Evolutionary conservation across 257 asterid genomes (phyloP).

Genomic region (Capsicum pubescens): DNA sequence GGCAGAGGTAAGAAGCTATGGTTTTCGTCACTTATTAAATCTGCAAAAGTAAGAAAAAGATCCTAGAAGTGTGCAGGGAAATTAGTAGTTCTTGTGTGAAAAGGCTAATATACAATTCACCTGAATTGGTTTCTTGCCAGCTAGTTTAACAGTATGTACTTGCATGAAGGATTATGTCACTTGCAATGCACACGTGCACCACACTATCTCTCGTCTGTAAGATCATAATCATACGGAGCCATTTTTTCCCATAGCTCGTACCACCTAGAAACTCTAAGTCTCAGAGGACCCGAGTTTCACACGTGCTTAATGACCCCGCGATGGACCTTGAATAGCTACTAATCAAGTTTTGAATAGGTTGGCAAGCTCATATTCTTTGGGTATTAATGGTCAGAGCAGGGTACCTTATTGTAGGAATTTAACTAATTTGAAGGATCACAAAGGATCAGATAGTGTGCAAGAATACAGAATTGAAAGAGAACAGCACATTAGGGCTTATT

Average conservation of each 20-base stretch:
- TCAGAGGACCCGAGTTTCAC: neutral
- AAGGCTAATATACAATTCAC: neutral
- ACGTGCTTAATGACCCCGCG: neutral
- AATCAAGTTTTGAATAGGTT: neutral
- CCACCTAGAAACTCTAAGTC: neutral
- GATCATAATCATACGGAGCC: neutral
- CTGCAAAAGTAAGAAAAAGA: neutral
- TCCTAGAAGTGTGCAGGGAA: slow-evolving; percentile 19
- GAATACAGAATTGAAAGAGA: neutral
- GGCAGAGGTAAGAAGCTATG: slow-evolving; percentile 60
- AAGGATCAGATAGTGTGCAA: neutral
- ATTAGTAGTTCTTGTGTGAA: neutral
- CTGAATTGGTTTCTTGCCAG: neutral
- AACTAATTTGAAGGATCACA: neutral
- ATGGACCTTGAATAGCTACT: slow-evolving; percentile 1
- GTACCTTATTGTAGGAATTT: neutral
- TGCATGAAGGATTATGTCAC: neutral
- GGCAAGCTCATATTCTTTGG: neutral
- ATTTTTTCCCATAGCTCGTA: too few species aligned
- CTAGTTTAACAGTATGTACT: neutral
- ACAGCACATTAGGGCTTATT: neutral
- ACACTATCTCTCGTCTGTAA: neutral
- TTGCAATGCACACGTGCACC: neutral
- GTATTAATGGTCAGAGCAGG: neutral
- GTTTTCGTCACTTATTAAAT: neutral